Conservation (phyloP, 768 basidiomycete genomes). For the Boletus fagicola region DNA sequence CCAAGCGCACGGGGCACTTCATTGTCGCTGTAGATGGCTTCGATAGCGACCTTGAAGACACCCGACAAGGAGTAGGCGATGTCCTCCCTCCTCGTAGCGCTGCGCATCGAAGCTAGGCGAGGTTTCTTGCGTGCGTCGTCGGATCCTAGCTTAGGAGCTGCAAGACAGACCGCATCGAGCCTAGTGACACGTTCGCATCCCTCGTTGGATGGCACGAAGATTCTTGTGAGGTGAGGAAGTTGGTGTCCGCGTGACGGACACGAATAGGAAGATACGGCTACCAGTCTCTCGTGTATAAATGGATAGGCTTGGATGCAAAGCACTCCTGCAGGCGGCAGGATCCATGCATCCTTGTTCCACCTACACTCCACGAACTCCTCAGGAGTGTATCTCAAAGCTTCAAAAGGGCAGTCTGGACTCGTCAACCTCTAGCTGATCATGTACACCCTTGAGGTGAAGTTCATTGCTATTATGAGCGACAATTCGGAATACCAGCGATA, state of each 20-base stretch:
- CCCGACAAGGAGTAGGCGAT: conserved; percentile 23
- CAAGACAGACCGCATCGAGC: conserved; percentile 2
- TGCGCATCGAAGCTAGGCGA: conserved; percentile 19
- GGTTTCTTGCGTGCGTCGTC: conserved; percentile 17
- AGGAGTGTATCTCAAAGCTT: neutral
- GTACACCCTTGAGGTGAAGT: conserved; percentile 23
- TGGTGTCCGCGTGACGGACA: neutral
- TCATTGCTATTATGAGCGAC: conserved; percentile 24
- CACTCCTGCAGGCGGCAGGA: conserved; percentile 23
- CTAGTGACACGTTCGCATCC: conserved; percentile 17
- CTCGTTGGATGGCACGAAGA: conserved; percentile 4
- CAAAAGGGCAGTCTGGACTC: neutral
- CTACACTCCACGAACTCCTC: conserved; percentile 7
- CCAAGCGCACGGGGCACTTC: neutral
- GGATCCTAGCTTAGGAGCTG: conserved; percentile 7
- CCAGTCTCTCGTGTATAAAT: conserved; percentile 28
- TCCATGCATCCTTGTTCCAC: conserved; percentile 28
- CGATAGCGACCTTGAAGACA: neutral
- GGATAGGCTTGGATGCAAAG: conserved; percentile 21
- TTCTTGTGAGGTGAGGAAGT: conserved; percentile 12
- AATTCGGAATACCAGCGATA: conserved; percentile 26
- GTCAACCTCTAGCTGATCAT: neutral
- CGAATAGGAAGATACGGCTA: conserved; percentile 15
- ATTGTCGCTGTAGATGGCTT: neutral
- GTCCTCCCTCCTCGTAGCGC: conserved; percentile 24